Percentiles rank a stretch among this genome's conserved stretches.
These are phyloP conservation scores for Helotiales sp. DNA, from an alignment of 2,329 filamentous ascomycete species.

Conservation along the genomic window DNA sequence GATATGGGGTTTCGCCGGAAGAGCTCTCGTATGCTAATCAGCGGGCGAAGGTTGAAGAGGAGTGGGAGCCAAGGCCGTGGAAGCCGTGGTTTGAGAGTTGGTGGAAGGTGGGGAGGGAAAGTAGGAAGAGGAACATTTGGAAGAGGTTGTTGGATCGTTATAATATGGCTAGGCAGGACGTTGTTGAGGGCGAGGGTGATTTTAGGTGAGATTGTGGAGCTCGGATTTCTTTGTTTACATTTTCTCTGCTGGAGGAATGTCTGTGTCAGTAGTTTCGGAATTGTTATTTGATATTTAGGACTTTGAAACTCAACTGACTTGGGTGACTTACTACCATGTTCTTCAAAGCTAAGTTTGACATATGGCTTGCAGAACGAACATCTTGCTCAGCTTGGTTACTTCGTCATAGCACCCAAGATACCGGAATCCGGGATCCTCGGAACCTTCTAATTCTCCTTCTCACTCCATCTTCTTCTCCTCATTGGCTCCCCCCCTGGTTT, in stretches of 20 bases:
- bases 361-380: background rate
- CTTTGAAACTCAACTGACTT: no score
- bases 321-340: background rate
- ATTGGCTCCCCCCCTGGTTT: background rate
- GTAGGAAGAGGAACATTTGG: conserved; percentile 25
- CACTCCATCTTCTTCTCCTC: background rate
- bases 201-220: background rate
- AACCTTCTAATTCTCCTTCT: background rate
- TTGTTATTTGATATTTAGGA: background rate
- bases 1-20: conserved; percentile 16
- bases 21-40: conserved; percentile 11
- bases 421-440: no score
- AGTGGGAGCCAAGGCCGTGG: background rate
- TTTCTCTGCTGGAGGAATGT: background rate
- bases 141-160: conserved; percentile 10
- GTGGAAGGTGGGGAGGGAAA: conserved; percentile 13
- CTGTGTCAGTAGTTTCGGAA: background rate
- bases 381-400: background rate
- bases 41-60: background rate
- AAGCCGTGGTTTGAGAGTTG: conserved; percentile 13
- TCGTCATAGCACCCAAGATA: no score
- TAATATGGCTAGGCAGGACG: background rate
- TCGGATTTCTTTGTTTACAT: background rate
- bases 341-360: background rate
- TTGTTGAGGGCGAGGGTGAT: background rate